Percentiles rank a stretch among this genome's conserved stretches.
Evolutionary conservation across 2,329 filamentous ascomycete genomes (phyloP).

Genomic region (Pseudonectria buxi): DNA sequence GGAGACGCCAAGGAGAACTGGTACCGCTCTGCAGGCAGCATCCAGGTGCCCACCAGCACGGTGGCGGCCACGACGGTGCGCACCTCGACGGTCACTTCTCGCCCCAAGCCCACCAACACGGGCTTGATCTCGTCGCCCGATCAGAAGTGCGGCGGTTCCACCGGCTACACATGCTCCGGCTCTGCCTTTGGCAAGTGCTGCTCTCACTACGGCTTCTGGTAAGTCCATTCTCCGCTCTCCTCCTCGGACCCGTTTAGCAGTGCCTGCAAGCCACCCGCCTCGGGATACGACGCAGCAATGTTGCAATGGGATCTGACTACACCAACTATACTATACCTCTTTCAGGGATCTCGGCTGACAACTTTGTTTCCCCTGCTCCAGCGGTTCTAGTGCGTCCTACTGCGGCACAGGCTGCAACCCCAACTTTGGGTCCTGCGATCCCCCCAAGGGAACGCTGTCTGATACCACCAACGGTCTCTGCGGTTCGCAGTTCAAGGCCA

Average conservation of each 20-base stretch:
- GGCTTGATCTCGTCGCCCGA: conserved; percentile 25
- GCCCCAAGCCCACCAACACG: conserved; percentile 10
- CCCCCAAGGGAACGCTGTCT: conserved; percentile 12
- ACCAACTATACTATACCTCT: not conserved
- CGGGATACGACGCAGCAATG: not conserved
- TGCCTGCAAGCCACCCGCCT: not conserved
- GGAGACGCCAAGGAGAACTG: conserved; percentile 44
- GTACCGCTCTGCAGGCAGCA: conserved; percentile 36
- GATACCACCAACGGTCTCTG: conserved; percentile 33
- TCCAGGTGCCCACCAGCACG: conserved; percentile 7
- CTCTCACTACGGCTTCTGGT: conserved; percentile 36
- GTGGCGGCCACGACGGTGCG: conserved; percentile 7
- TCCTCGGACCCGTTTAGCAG: not conserved
- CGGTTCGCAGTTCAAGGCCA: conserved; percentile 24
- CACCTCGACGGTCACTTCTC: conserved; percentile 5
- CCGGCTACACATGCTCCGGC: conserved; percentile 30
- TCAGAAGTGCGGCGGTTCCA: conserved; percentile 30
- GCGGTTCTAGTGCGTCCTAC: conserved; percentile 25
- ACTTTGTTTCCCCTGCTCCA: conserved; percentile 8
- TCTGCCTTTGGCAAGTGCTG: conserved; percentile 33
- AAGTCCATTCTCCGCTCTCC: conserved; percentile 7
- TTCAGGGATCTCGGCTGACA: conserved; percentile 4
- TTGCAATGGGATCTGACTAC: not conserved
- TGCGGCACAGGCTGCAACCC: conserved; percentile 34
- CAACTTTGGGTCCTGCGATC: conserved; percentile 28